These are phyloP conservation scores for Daldinia bambusicola DNA, from an alignment of 495 filamentous ascomycete species.

Conservation along the genomic window DNA sequence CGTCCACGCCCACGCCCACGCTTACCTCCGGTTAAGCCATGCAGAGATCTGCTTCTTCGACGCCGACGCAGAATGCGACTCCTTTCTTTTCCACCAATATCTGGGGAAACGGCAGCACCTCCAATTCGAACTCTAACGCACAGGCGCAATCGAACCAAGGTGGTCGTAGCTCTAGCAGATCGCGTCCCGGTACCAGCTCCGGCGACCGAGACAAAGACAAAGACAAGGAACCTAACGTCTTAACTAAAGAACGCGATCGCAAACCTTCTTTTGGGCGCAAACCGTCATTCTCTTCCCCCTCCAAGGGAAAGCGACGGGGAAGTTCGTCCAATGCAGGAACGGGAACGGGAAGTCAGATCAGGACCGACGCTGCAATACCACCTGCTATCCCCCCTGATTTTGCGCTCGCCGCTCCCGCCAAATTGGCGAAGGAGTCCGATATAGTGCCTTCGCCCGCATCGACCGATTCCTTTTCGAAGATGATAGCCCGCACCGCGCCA, in stretches of 20 bases:
- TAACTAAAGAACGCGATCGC: constrained; percentile 56
- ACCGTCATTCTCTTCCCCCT: constrained; percentile 54
- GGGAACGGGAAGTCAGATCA: constrained; percentile 40
- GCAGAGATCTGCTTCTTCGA: constrained; percentile 53
- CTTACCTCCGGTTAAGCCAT: constrained; percentile 48
- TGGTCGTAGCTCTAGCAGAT: constrained; percentile 37
- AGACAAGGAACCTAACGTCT: constrained; percentile 46
- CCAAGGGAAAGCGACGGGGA: constrained; percentile 53
- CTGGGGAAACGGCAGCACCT: constrained; percentile 49
- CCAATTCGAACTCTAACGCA: constrained; percentile 17
- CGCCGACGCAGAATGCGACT: constrained; percentile 52
- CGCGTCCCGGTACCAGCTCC: constrained; percentile 55
- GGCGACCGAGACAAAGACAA: constrained; percentile 46
- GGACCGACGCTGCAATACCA: constrained; percentile 52
- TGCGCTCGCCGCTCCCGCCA: constrained; percentile 54
- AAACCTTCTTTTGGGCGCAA: constrained; percentile 58
- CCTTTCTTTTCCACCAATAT: constrained; percentile 57
- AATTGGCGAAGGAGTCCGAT: constrained; percentile 50
- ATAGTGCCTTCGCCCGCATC: constrained; percentile 49
- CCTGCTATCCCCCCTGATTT: constrained; percentile 53
- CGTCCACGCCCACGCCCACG: constrained; percentile 1
- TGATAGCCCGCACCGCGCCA: constrained; percentile 55
- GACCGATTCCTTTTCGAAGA: constrained; percentile 55
- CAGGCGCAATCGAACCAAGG: constrained; percentile 37
- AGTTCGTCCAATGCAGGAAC: constrained; percentile 50